A percentile compares a stretch with the other conserved stretches of the same genome.
Evolutionary conservation across 1,284 basidiomycete genomes (phyloP).

Genomic region (Somion occarium): DNA sequence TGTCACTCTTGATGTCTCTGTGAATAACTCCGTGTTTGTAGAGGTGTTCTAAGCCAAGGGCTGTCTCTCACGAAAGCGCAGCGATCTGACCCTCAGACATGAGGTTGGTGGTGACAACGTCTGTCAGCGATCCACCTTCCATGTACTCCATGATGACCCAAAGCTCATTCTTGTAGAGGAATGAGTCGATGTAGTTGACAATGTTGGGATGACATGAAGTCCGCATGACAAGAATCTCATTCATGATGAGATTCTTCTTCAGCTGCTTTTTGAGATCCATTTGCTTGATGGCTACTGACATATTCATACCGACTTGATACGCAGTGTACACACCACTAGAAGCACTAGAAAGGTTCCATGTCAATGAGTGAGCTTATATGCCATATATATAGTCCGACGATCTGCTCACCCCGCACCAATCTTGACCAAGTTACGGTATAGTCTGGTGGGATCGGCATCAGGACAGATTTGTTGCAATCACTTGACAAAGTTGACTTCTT

Average conservation of each 20-base stretch:
- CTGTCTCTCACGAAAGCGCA: slow-evolving; percentile 86
- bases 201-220: slow-evolving; percentile 95
- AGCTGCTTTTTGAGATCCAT: slow-evolving; percentile 99
- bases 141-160: slow-evolving; percentile 99
- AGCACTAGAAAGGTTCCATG: slow-evolving; percentile 49
- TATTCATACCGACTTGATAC: slow-evolving; percentile 91
- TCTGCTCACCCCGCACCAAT: slow-evolving; percentile 88
- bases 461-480: slow-evolving; percentile 93
- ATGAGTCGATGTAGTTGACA: slow-evolving; percentile 99
- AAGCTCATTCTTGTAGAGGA: slow-evolving; percentile 94
- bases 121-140: slow-evolving; percentile 92
- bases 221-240: slow-evolving; percentile 99
- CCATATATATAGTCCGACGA: neutral
- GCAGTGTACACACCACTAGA: slow-evolving; percentile 99
- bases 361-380: neutral
- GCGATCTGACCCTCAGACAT: slow-evolving; percentile 97
- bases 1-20: slow-evolving; percentile 98
- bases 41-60: slow-evolving; percentile 87
- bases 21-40: slow-evolving; percentile 96
- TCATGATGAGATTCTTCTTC: slow-evolving; percentile 99
- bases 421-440: slow-evolving; percentile 92
- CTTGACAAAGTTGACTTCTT: slow-evolving; percentile 88
- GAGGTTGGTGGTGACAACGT: slow-evolving; percentile 94
- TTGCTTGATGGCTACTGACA: slow-evolving; percentile 98
- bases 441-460: slow-evolving; percentile 91